Evolutionary conservation across 2,329 filamentous ascomycete species (phyloP), one percentile per base, ranked within the genome.

Genomic region (Colletotrichum acutatum): DNA sequence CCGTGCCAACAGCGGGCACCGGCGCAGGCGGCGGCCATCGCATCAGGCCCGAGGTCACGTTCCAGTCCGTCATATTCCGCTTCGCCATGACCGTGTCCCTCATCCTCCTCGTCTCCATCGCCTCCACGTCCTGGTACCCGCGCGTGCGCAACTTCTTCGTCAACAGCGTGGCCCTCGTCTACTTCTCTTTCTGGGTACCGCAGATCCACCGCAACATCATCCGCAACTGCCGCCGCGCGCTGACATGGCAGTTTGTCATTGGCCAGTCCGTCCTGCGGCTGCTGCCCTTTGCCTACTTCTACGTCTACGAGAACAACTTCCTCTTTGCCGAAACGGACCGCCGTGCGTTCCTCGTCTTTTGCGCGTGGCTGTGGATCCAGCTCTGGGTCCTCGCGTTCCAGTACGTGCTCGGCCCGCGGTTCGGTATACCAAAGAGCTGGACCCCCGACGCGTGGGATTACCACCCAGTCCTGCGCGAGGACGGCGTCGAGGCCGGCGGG

Each of bases 131-230:
- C 1, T 93, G 91, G 90, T 88, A 90, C 64, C 85, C 88, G 1
- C 80, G 82, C 8, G 79, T 89, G 54, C 89, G 91, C 46, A 84
- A 86, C 28, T 79, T 84, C 63, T 92, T 92, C 79, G 84, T 90
- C 77, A 90, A 95, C 79, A 75, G 87, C 3, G 84, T 97, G 26
- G 88, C 90, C 2, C 90, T 96, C 77, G 76, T 89, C 66, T 98
- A 98, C 80, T 89, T 98, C 57, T 98, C 95, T 24, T 92, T 98
- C 79, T 98, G 96, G 96, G 80, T 92, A 0, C 96, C 97, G 0
- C 97, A 99, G 81, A 97, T 98, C 76, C 90, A 93, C 79, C 94
- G 97, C 74, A 99, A 99, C 81, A 87, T 93, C 66, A 91, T 94
- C 82, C 94, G 96, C 66, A 98, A 98, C 83, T 98, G 95, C 82